phyloP scores from a whole-genome alignment of 108 stramenopile genomes.

The Skeletonema tropicum region DNA sequence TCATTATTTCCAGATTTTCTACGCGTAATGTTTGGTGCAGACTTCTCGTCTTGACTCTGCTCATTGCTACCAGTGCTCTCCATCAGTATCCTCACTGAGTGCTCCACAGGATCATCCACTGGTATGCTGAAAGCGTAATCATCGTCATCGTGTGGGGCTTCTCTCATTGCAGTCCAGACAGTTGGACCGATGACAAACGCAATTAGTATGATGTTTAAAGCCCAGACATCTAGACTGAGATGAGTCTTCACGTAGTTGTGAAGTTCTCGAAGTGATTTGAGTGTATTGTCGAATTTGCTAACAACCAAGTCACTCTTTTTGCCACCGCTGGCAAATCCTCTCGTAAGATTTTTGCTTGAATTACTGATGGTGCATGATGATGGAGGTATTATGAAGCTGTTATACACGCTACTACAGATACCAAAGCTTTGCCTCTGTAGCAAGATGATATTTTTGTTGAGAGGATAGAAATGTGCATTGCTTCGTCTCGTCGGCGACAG shows the following conservation, averaged over 20 bases:
- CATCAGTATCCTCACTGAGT: slow-evolving; percentile 50
- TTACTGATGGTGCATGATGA: not conserved
- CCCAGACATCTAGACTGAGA: slow-evolving; percentile 50
- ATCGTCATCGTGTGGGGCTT: slow-evolving; percentile 34
- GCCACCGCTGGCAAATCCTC: not conserved
- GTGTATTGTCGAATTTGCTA: slow-evolving; percentile 19
- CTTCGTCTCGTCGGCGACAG: no score
- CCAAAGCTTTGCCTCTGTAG: not conserved
- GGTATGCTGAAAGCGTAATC: slow-evolving; percentile 41
- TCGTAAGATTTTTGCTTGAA: slow-evolving; percentile 3
- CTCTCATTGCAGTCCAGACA: slow-evolving; percentile 39
- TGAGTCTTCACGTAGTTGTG: slow-evolving; percentile 26
- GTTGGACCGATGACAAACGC: slow-evolving; percentile 38
- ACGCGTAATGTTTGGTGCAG: slow-evolving; percentile 2
- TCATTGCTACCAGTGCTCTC: slow-evolving; percentile 20
- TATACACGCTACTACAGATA: not conserved
- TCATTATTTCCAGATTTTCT: slow-evolving; percentile 1
- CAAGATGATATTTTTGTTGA: not conserved
- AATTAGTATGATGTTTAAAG: slow-evolving; percentile 35
- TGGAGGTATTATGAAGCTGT: not conserved
- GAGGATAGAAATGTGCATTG: not conserved
- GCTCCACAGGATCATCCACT: slow-evolving; percentile 50
- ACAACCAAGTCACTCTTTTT: slow-evolving; percentile 6
- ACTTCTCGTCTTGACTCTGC: not conserved
- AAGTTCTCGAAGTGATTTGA: slow-evolving; percentile 24